Conservation (phyloP, 2,329 filamentous ascomycete species). For the Diaporthe sp. region DNA sequence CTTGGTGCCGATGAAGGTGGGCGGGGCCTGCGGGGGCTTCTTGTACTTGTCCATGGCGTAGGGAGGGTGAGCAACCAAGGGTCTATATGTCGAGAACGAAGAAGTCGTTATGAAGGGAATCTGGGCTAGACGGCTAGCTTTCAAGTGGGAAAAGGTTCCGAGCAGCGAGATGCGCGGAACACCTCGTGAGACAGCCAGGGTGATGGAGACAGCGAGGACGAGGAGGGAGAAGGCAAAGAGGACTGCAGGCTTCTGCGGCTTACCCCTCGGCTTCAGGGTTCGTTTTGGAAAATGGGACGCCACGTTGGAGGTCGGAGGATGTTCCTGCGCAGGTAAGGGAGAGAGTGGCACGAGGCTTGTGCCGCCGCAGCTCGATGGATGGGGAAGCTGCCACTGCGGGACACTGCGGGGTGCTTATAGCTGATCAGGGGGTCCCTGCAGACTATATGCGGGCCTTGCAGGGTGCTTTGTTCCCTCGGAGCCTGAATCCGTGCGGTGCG, state of each 20-base stretch:
- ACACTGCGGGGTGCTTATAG: slow-evolving; percentile 37
- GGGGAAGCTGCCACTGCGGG: slow-evolving; percentile 30
- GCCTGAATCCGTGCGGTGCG: background rate
- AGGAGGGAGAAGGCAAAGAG: slow-evolving; percentile 66
- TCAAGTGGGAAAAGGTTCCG: slow-evolving; percentile 63
- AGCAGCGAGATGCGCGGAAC: slow-evolving; percentile 71
- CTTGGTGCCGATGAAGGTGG: slow-evolving; percentile 82
- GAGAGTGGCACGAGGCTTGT: slow-evolving; percentile 16
- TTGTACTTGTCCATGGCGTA: slow-evolving; percentile 78
- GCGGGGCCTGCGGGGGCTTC: slow-evolving; percentile 83
- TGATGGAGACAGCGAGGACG: slow-evolving; percentile 68
- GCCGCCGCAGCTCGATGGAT: background rate
- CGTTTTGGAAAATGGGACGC: slow-evolving; percentile 49
- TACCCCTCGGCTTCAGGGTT: slow-evolving; percentile 41
- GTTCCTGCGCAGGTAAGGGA: slow-evolving; percentile 39
- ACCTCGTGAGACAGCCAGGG: slow-evolving; percentile 76
- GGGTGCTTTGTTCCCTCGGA: background rate
- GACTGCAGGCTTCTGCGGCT: slow-evolving; percentile 41
- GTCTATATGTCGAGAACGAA: slow-evolving; percentile 49
- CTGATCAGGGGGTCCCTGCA: slow-evolving; percentile 33
- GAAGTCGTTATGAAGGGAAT: slow-evolving; percentile 49
- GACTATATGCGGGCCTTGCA: slow-evolving; percentile 1
- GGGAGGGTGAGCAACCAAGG: slow-evolving; percentile 61
- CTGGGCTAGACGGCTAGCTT: slow-evolving; percentile 46
- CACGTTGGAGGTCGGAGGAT: slow-evolving; percentile 54